These are phyloP conservation scores for Penstemon newberryi DNA, from an alignment of 257 asterid genomes.

Conservation along the genomic window DNA sequence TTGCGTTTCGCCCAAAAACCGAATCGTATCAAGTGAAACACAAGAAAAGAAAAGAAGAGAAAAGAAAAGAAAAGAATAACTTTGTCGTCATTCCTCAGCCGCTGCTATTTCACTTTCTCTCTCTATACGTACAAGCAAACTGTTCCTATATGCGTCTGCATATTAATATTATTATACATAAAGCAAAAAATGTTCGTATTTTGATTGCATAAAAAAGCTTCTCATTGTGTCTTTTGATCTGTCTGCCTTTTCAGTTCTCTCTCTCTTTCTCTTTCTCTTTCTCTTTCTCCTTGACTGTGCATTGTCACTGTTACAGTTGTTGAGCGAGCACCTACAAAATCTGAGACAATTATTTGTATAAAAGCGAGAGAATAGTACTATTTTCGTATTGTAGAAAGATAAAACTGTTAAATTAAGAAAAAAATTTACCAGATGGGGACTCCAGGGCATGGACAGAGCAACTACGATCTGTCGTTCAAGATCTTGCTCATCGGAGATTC, in stretches of 20 bases:
- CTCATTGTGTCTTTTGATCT: no score
- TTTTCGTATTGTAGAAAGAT: conserved; percentile 26
- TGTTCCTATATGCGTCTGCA: background rate
- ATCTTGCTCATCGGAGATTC: conserved; percentile 74
- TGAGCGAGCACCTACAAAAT: no score
- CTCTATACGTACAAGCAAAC: conserved; percentile 29
- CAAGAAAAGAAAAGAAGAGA: background rate
- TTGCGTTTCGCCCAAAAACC: conserved; percentile 45
- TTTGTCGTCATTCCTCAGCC: no score
- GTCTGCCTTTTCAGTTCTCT: no score
- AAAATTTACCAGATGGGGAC: conserved; percentile 48
- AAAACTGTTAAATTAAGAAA: conserved; percentile 2
- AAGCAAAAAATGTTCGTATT: no score
- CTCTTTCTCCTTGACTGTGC: no score
- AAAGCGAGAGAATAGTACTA: no score
- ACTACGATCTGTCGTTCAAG: conserved; percentile 90
- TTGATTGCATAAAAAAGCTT: no score
- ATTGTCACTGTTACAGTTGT: no score
- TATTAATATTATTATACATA: no score
- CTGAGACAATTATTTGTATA: no score
- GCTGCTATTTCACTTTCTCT: conserved; percentile 27
- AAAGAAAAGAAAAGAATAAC: conserved; percentile 37
- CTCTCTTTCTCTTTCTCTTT: no score
- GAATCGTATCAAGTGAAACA: conserved; percentile 38
- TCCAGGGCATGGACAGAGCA: conserved; percentile 58